Conservation (phyloP, 2,329 filamentous ascomycete species). For the Penicillium sp. region DNA sequence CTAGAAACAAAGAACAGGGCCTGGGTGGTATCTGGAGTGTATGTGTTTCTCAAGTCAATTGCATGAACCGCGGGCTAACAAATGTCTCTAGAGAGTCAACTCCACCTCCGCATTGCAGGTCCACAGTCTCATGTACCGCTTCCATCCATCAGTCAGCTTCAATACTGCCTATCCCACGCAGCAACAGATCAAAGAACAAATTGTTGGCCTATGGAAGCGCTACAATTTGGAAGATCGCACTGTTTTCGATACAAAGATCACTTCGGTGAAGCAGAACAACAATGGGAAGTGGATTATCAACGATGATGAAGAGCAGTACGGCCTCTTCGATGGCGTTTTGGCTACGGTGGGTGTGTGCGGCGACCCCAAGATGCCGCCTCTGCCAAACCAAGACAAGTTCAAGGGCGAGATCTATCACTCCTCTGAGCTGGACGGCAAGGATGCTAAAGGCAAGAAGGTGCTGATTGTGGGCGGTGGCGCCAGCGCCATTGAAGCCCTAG, state of each 20-base stretch:
- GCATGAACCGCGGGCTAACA: too few relatives aligned
- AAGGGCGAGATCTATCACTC: conserved; percentile 74
- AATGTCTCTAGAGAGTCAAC: conserved; percentile 64
- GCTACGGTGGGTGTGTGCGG: conserved; percentile 80
- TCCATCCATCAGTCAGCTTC: conserved; percentile 78
- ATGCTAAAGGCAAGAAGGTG: conserved; percentile 73
- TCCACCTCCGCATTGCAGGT: conserved; percentile 81
- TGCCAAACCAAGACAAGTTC: conserved; percentile 72
- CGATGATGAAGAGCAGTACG: conserved; percentile 66
- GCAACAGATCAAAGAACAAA: conserved; percentile 72
- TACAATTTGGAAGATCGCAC: conserved; percentile 73
- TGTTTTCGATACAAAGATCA: conserved; percentile 68
- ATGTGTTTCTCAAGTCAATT: conserved; percentile 29
- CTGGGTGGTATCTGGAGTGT: conserved; percentile 82
- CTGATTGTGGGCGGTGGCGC: conserved; percentile 77
- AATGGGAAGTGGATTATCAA: conserved; percentile 78
- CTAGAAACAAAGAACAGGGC: conserved; percentile 60
- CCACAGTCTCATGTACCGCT: conserved; percentile 84
- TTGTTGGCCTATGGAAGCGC: conserved; percentile 70
- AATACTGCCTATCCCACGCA: conserved; percentile 74
- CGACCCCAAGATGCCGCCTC: conserved; percentile 69
- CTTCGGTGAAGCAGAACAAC: conserved; percentile 68
- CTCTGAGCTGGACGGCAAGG: conserved; percentile 70
- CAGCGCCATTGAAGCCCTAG: conserved; percentile 77
- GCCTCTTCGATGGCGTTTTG: conserved; percentile 76